Base-by-base conservation (phyloP, 805 yeast genomes). In the Yarrowia alimentaria region DNA sequence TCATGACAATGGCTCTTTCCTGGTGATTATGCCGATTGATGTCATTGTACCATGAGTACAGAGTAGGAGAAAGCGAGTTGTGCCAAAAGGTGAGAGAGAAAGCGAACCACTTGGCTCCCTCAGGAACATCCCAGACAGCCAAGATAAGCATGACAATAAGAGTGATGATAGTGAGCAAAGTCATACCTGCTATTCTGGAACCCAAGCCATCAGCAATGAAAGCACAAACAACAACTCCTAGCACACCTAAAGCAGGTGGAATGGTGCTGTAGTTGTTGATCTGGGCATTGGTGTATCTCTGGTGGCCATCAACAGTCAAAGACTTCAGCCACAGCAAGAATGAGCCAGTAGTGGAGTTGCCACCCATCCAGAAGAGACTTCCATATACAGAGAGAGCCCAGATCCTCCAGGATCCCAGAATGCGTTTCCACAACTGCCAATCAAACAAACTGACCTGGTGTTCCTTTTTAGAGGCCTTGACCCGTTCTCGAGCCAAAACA, bases 1-100 rank as follows among this genome's bases (percentile, higher is more conserved):
- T 76, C 54, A 78, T 66, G 32, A 73, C 69, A 18, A 77, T 70
- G 4, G 81, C 75, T 55, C 83, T 66, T 48, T 74, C 72, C 55
- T 76, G 74, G 6, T 76, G 71, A 57, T 78, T 79, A 32, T 74
- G 69, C 37, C 82, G 69, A 51, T 79, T 29, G 6, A 30, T 21
- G 5, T 29, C 37, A 3, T 24, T 16, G 26, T 29, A 24, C 26
- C 28, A 43, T 3, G 28, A 22, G 29, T 30, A 22, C 30, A 22
- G 21, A 18, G 14, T 22, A 5, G 28, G 50, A 22, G 29, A 26
- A 22, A 22, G 33, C 11, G 29, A 26, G 28, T 24, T 18, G 14
- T 28, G 31, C 6, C 20, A 21, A 26, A 19, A 22, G 18, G 19
- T 26, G 29, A 43, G 30, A 22, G 22, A 21, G 16, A 30, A 43